Base-by-base conservation (phyloP, 2,329 filamentous ascomycete genomes). In the Thermothelomyces thermophilus region DNA sequence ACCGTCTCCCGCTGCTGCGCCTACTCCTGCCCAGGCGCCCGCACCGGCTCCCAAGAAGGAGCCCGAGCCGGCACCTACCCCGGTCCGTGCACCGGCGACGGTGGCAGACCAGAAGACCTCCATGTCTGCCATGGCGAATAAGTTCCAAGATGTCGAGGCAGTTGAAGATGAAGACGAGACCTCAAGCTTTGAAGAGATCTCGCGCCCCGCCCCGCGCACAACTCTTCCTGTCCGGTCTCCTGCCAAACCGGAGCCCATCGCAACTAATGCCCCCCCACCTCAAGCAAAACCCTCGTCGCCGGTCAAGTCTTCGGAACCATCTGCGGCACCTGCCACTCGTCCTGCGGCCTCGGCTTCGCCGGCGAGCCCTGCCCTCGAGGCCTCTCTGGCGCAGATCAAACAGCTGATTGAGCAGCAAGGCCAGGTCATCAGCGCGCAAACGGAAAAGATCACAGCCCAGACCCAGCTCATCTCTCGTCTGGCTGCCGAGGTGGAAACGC, bases 71-170 rank as follows among this genome's bases (percentile, higher is more conserved):
- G 73, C 75, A 39, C 73, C 82, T 8, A 70, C 71, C 13, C 42
- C 42, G 3, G 62, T 71, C 6, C 68, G 70, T 24, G 73, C 78
- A 33, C 82, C 86, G 31, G 83, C 84, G 10, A 83, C 80, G 1
- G 80, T 94, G 70, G 85, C 83, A 56, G 87, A 94, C 56, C 91
- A 95, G 71, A 90, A 93, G 66, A 79, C 80, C 24, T 94, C 89
- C 11, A 93, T 96, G 69, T 81, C 89, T 17, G 82, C 82, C 48
- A 84, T 93, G 75, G 90, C 90, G 9, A 83, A 80, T 66, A 95
- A 87, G 68, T 96, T 87, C 69, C 85, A 89, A 60, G 90, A 95
- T 64, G 74, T 78, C 19, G 72, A 73, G 22, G 41, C 63, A 6
- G 77, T 5, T 10, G 79, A 79, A n/a, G 77, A 80, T 1, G 60